A percentile compares a stretch with the other conserved stretches of the same genome.
These are phyloP conservation scores for Allium cepa DNA, from an alignment of 106 monocot genomes.

Conservation along the genomic window DNA sequence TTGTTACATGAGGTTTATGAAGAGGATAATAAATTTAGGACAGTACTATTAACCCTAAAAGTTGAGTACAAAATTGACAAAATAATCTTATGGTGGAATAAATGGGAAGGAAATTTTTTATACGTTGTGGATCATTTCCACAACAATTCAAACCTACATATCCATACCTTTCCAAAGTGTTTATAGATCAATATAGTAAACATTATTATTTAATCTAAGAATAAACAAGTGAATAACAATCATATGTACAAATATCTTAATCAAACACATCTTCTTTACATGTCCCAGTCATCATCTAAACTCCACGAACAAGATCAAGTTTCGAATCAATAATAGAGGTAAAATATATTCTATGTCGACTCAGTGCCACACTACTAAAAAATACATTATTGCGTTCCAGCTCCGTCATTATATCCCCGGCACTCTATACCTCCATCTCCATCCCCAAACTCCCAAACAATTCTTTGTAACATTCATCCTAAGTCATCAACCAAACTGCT, in stretches of 20 bases:
- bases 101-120: no score
- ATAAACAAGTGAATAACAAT: not conserved
- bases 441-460: constrained; percentile 27
- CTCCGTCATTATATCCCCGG: constrained; percentile 65
- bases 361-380: constrained; percentile 50
- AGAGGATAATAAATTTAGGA: no score
- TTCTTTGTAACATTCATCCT: constrained; percentile 4
- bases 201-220: not conserved
- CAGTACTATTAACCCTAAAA: no score
- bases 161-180: no score
- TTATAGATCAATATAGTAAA: no score
- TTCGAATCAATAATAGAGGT: constrained; percentile 33
- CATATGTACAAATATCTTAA: not conserved
- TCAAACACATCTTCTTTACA: constrained; percentile 8
- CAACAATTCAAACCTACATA: no score
- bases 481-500: constrained; percentile 54
- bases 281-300: no score
- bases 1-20: no score
- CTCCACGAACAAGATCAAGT: constrained; percentile 5
- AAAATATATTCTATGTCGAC: constrained; percentile 23
- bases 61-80: no score
- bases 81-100: no score
- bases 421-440: constrained; percentile 24
- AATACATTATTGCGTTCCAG: constrained; percentile 65
- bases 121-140: no score